Evolutionary conservation across 2,329 filamentous ascomycete genomes (phyloP).

Genomic region (Pseudogymnoascus sp.): DNA sequence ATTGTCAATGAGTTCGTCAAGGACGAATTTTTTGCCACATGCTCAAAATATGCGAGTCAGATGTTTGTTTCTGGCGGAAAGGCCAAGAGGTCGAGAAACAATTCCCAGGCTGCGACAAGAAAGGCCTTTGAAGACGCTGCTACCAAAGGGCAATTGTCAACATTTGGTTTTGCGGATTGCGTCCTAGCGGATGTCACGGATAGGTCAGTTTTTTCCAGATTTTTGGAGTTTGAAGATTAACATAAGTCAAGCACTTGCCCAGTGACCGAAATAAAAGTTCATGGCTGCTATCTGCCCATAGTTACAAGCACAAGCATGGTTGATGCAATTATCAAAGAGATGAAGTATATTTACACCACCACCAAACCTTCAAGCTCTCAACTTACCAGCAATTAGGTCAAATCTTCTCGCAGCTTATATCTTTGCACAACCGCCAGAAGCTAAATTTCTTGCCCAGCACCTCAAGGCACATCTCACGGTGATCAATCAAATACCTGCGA

Average conservation of each 20-base stretch:
- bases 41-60: slow-evolving; percentile 31
- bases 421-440: slow-evolving; percentile 40
- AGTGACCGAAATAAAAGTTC: slow-evolving; percentile 31
- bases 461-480: slow-evolving; percentile 41
- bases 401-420: slow-evolving; percentile 38
- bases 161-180: slow-evolving; percentile 12
- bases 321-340: slow-evolving; percentile 36
- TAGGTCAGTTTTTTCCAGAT: neutral
- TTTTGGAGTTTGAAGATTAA: neutral
- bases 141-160: slow-evolving; percentile 2
- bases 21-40: slow-evolving; percentile 43
- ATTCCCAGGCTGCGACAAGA: neutral
- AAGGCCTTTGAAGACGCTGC: neutral
- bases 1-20: slow-evolving; percentile 55
- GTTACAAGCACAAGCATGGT: slow-evolving; percentile 42
- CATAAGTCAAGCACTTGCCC: slow-evolving; percentile 17
- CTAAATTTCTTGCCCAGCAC: slow-evolving; percentile 53
- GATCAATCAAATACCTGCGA: slow-evolving; percentile 48
- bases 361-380: slow-evolving; percentile 12
- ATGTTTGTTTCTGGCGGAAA: slow-evolving; percentile 15
- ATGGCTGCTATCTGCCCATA: slow-evolving; percentile 35
- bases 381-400: slow-evolving; percentile 22
- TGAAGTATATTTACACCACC: neutral
- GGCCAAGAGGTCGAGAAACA: neutral
- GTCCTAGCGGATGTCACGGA: slow-evolving; percentile 1